These are phyloP conservation scores for Polygonum aviculare DNA, from an alignment of 148 eudicot genomes.

Conservation along the genomic window DNA sequence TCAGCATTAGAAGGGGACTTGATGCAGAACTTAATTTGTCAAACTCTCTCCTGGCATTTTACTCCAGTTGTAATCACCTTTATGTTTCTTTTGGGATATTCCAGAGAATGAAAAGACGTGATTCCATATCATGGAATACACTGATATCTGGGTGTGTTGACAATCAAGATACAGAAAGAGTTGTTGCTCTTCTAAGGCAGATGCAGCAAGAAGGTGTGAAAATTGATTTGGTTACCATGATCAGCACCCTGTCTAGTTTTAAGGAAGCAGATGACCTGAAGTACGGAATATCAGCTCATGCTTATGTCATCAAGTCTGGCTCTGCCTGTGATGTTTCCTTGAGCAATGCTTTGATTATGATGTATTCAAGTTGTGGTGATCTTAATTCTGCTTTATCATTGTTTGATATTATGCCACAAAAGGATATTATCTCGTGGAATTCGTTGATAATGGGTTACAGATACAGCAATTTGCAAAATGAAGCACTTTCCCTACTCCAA, in stretches of 20 bases:
- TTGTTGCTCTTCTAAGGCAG: slow-evolving; percentile 23
- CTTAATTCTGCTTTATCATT: slow-evolving; percentile 25
- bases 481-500: slow-evolving; percentile 25
- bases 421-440: slow-evolving; percentile 56
- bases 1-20: slow-evolving; percentile 36
- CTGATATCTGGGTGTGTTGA: slow-evolving; percentile 52
- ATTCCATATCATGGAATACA: slow-evolving; percentile 62
- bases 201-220: slow-evolving; percentile 47
- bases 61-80: slow-evolving; percentile 32
- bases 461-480: slow-evolving; percentile 17
- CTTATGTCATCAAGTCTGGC: slow-evolving; percentile 35
- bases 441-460: slow-evolving; percentile 47
- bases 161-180: slow-evolving; percentile 28
- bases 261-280: slow-evolving; percentile 21
- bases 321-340: slow-evolving; percentile 31
- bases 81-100: slow-evolving; percentile 33
- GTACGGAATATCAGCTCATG: slow-evolving; percentile 46
- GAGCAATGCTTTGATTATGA: slow-evolving; percentile 48
- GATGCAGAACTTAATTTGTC: slow-evolving; percentile 34
- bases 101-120: slow-evolving; percentile 25
- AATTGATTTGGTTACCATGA: slow-evolving; percentile 45
- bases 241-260: slow-evolving; percentile 47
- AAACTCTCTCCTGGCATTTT: slow-evolving; percentile 55
- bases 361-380: slow-evolving; percentile 44
- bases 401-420: slow-evolving; percentile 30